These are phyloP conservation scores for Cyclocybe aegerita DNA, from an alignment of 768 basidiomycete species.

Conservation along the genomic window DNA sequence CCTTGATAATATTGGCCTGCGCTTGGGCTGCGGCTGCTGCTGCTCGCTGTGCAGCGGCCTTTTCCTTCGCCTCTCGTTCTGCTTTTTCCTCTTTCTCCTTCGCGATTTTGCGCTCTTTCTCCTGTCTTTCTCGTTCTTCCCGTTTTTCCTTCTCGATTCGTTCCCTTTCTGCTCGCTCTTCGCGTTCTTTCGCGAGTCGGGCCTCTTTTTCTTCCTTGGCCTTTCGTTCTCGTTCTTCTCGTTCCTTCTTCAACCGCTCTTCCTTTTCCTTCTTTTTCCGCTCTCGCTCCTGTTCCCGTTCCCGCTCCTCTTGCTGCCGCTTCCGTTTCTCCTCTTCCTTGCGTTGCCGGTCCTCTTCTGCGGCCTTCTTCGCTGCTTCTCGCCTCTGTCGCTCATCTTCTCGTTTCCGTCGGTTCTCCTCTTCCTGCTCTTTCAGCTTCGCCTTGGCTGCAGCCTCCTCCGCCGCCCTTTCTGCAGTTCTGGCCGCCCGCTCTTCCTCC, in stretches of 20 bases:
- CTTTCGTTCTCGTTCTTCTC: constrained; percentile 68
- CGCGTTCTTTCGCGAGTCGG: constrained; percentile 61
- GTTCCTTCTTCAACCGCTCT: constrained; percentile 68
- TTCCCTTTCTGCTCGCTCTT: constrained; percentile 51
- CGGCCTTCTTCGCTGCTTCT: constrained; percentile 72
- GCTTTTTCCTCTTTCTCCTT: constrained; percentile 31
- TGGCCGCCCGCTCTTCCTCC: constrained; percentile 84
- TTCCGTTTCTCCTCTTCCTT: constrained; percentile 84
- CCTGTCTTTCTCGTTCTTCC: constrained; percentile 40
- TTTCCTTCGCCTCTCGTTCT: constrained; percentile 29
- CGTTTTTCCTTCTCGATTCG: constrained; percentile 42
- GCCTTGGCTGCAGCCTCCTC: constrained; percentile 80
- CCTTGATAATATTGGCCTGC: constrained; percentile 31
- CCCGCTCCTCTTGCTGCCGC: constrained; percentile 76
- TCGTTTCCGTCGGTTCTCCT: constrained; percentile 74
- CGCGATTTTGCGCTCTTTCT: constrained; percentile 35
- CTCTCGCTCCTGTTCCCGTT: constrained; percentile 75
- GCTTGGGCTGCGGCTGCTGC: constrained; percentile 34
- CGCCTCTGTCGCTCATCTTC: constrained; percentile 86
- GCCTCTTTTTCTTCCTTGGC: constrained; percentile 71
- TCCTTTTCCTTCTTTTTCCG: constrained; percentile 75
- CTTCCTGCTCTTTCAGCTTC: constrained; percentile 75
- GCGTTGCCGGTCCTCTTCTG: constrained; percentile 79
- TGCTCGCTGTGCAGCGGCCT: constrained; percentile 44
- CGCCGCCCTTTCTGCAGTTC: constrained; percentile 83